Evolutionary conservation across 495 filamentous ascomycete species (phyloP), one percentile per base, ranked within the genome.

Genomic region (Pseudomonodictys pantanalensis): DNA sequence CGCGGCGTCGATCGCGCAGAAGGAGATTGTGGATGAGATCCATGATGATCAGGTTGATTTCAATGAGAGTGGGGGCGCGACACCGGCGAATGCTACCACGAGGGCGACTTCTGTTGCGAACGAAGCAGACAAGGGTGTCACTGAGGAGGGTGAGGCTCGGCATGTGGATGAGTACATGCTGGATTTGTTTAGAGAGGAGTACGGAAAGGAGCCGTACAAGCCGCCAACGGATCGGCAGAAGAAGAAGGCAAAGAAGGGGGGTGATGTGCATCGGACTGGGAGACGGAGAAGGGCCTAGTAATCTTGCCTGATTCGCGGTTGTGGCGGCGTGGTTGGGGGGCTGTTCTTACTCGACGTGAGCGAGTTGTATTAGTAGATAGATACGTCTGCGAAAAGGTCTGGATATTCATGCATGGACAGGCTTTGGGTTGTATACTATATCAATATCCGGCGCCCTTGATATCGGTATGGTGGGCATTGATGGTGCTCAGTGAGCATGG

Each of bases 31-130:
- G 38, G 86, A 91, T 68, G 87, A 89, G 32, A 80, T 84, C 28
- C 84, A 90, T 67, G 86, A 88, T 44, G 93, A 97, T 58, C 91
- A 90, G 29, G 90, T 83, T 0, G 93, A 99, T 65, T 97, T 97
- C 66, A 84, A 85, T n/a, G 93, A 96, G 65, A 84, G 83, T 53
- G 44, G 12, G n/a, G 28, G 47, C 9, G 54, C 62, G 53, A 66
- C 44, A 76, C 74, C 3, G 68, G 73, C 2, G 67, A 67, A 5
- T 78, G 78, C 43, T 66, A 44, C 50, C 56, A 69, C 38, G 73
- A 73, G 38, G 52, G 24, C 49, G 26, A 20, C 12, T 17, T 43
- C 8, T 32, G 26, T 35, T 32, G 68, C 68, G 18, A 68, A 67
- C 22, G 74, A 17, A 7, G 48, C 24, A 15, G 53, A 58, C 15